Evolutionary conservation across 441 rosid genomes (phyloP).

Genomic region (Euphorbia celastroides): DNA sequence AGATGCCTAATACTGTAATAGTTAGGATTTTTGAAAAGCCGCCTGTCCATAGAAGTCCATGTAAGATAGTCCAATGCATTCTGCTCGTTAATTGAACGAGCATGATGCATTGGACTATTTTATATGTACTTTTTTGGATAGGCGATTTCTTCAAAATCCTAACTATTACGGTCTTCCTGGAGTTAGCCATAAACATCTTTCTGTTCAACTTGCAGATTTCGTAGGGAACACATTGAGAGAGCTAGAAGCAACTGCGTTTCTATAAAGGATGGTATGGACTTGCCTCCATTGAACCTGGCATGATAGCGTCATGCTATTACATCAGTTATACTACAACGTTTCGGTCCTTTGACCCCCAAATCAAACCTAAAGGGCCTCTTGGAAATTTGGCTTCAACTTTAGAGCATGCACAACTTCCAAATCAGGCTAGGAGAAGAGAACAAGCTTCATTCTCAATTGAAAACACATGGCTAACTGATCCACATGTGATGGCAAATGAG

Average conservation of each 20-base stretch:
- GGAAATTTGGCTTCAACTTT: constrained; percentile 90
- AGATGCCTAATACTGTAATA: no score
- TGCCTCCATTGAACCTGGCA: constrained; percentile 74
- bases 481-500: constrained; percentile 87
- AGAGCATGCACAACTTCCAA: constrained; percentile 73
- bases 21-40: no score
- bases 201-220: constrained; percentile 94
- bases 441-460: constrained; percentile 71
- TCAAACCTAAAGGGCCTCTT: constrained; percentile 92
- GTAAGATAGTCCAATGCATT: no score
- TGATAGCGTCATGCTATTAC: constrained; percentile 85
- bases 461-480: constrained; percentile 66
- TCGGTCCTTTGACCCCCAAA: constrained; percentile 73
- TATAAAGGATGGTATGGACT: constrained; percentile 72
- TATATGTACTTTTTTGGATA: constrained; percentile 76
- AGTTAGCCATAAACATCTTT: constrained; percentile 86
- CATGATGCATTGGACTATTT: constrained; percentile 97
- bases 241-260: constrained; percentile 73
- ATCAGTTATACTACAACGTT: constrained; percentile 88
- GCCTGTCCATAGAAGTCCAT: no score
- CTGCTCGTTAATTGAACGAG: no score
- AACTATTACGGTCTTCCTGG: constrained; percentile 97
- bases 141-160: constrained; percentile 91
- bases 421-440: constrained; percentile 90
- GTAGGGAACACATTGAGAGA: constrained; percentile 79